Percentiles rank a stretch among this genome's conserved stretches.
Conservation (phyloP, 306 rosid species). For the Prinsepia uniflora region DNA sequence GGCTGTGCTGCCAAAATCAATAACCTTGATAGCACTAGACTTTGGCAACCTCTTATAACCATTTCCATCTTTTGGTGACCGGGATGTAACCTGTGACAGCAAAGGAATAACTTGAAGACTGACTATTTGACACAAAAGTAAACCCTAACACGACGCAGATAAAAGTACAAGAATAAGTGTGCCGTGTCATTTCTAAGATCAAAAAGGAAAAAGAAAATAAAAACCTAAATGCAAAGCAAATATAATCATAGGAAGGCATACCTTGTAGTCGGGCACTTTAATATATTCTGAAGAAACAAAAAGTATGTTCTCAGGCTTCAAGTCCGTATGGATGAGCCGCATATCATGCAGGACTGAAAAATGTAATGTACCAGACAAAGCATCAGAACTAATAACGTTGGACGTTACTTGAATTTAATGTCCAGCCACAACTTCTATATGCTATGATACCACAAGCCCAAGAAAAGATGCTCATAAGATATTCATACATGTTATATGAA, state of each 20-base stretch:
- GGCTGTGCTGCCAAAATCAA: conserved; percentile 84
- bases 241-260: conserved; percentile 5
- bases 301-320: conserved; percentile 84
- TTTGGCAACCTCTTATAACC: conserved; percentile 68
- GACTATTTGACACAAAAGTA: background rate
- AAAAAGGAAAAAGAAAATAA: background rate
- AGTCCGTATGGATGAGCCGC: conserved; percentile 72
- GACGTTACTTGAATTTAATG: background rate
- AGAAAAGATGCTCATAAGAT: background rate
- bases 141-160: background rate
- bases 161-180: background rate
- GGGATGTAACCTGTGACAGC: conserved; percentile 45
- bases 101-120: background rate
- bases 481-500: background rate
- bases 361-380: background rate
- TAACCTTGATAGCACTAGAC: conserved; percentile 78
- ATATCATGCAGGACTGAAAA: conserved; percentile 83
- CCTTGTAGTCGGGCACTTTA: conserved; percentile 63
- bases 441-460: background rate
- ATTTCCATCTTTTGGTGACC: conserved; percentile 48
- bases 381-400: conserved; percentile 7
- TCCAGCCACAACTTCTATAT: background rate
- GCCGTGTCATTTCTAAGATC: background rate
- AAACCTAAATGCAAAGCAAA: background rate
- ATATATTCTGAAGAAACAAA: conserved; percentile 60